Percentiles rank a stretch among this genome's conserved stretches.
Conservation (phyloP, 2,329 filamentous ascomycete species). For the Colletotrichum zoysiae region DNA sequence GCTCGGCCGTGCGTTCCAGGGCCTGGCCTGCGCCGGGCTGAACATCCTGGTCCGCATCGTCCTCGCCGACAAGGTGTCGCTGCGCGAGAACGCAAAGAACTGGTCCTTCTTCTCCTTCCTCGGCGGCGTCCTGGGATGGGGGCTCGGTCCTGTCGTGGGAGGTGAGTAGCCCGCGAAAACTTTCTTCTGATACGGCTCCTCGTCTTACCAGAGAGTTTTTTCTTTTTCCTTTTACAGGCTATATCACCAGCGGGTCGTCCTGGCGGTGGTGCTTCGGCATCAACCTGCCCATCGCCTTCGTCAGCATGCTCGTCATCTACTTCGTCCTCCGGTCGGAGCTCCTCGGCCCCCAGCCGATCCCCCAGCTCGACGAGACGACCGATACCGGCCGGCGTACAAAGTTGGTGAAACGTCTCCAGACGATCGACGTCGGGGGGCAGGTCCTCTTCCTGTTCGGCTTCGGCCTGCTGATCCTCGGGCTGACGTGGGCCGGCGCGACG, state of each 20-base stretch:
- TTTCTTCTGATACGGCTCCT: background rate
- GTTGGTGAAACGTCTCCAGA: conserved; percentile 63
- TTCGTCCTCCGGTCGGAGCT: conserved; percentile 70
- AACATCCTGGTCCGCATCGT: conserved; percentile 72
- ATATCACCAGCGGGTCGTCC: conserved; percentile 61
- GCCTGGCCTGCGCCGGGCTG: conserved; percentile 71
- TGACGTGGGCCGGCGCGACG: conserved; percentile 68
- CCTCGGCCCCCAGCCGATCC: conserved; percentile 63
- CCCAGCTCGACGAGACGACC: conserved; percentile 57
- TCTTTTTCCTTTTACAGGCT: conserved; percentile 48
- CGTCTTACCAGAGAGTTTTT: background rate
- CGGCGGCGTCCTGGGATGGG: conserved; percentile 67
- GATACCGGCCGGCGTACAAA: conserved; percentile 49
- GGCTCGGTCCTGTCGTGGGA: conserved; percentile 72
- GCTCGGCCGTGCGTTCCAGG: conserved; percentile 73
- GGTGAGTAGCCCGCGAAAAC: conserved; percentile 47
- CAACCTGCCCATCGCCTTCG: conserved; percentile 67
- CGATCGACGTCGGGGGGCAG: conserved; percentile 68
- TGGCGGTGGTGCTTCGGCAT: conserved; percentile 79
- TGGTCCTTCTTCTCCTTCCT: conserved; percentile 73
- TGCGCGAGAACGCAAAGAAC: conserved; percentile 72
- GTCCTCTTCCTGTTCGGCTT: conserved; percentile 67
- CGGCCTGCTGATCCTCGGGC: conserved; percentile 65
- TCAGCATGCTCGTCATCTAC: conserved; percentile 66
- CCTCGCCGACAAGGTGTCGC: conserved; percentile 73